Evolutionary conservation across 2,329 filamentous ascomycete species (phyloP), one percentile per base, ranked within the genome.

Genomic region (Cytospora chrysosperma): DNA sequence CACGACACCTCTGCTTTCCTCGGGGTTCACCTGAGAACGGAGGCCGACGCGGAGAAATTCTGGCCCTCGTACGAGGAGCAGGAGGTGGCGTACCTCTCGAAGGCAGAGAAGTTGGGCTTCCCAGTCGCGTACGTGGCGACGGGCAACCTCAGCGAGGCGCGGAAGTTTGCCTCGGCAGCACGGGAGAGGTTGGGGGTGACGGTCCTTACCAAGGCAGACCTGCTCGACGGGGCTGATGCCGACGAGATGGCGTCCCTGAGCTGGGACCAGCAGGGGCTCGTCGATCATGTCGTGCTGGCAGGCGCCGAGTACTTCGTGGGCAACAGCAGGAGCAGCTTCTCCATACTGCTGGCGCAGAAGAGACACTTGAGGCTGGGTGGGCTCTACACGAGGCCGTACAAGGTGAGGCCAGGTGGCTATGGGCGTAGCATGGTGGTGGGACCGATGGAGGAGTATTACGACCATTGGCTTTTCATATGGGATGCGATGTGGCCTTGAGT

Each of bases 391-490:
- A 70, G 79, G 53, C 77, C 77, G 4, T 81, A 78, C 72, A 78
- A 73, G 67, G 71, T 76, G 21, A 76, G 75, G 19, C 74, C 73
- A 1, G 75, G 77, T 6, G 77, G 78, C 2, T 79, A 82, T 62
- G 75, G 74, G 1, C 70, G 75, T 30, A 79, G 77, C 21, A 77
- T 76, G 65, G 70, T 82, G 7, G 74, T 80, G 12, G 80, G 80
- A 0, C 75, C 75, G 24, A 81, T 78, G 53, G 73, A 77, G 12
- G 73, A 74, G 57, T 82, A 81, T 70, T 82, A 76, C 74, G 74
- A 77, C 15, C 78, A 80, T 65, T 82, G 79, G 79, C 73, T 81
- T 62, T 82, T 78, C 67, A 79, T 82, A 73, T 80, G 73, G 69
- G 78, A 80, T 63, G 75, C 76, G 3, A 72, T 79, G 70, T 80